Evolutionary conservation across 768 basidiomycete genomes (phyloP).

Genomic region (Aureoboletus auriporus): DNA sequence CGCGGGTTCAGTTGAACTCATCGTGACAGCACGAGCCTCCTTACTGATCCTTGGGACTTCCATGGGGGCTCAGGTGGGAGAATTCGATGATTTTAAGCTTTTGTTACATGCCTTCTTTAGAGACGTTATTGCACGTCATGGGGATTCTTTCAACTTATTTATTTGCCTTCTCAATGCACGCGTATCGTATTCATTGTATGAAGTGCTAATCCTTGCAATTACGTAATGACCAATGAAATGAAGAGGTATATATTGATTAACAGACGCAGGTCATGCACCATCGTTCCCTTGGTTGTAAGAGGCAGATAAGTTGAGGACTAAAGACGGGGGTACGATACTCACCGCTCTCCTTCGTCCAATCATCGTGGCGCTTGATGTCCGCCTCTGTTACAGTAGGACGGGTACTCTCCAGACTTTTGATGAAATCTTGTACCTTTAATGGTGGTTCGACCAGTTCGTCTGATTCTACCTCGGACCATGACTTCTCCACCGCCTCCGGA

Average conservation of each 20-base stretch:
- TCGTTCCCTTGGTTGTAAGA: constrained; percentile 32
- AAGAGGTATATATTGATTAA: constrained; percentile 16
- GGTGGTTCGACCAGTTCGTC: constrained; percentile 91
- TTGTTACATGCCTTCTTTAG: constrained; percentile 14
- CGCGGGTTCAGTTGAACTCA: constrained; percentile 39
- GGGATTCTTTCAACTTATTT: constrained; percentile 3
- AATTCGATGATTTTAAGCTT: constrained; percentile 1
- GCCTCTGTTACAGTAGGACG: constrained; percentile 85
- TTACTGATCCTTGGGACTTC: not conserved
- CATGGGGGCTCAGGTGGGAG: not conserved
- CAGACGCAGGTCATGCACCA: constrained; percentile 22
- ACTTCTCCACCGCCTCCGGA: constrained; percentile 75
- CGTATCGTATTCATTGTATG: constrained; percentile 19
- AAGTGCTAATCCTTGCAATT: not conserved
- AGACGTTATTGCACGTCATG: constrained; percentile 13
- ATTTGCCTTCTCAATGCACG: constrained; percentile 4
- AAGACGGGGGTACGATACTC: constrained; percentile 19
- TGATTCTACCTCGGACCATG: constrained; percentile 83
- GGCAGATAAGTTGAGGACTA: not conserved
- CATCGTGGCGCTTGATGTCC: constrained; percentile 80
- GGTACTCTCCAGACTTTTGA: constrained; percentile 72
- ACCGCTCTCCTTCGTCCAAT: constrained; percentile 87
- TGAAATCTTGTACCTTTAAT: constrained; percentile 72
- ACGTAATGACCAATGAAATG: constrained; percentile 2
- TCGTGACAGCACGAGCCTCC: constrained; percentile 3